Evolutionary conservation across 2,329 filamentous ascomycete genomes (phyloP).

Genomic region (Atkinsonella texensis): DNA sequence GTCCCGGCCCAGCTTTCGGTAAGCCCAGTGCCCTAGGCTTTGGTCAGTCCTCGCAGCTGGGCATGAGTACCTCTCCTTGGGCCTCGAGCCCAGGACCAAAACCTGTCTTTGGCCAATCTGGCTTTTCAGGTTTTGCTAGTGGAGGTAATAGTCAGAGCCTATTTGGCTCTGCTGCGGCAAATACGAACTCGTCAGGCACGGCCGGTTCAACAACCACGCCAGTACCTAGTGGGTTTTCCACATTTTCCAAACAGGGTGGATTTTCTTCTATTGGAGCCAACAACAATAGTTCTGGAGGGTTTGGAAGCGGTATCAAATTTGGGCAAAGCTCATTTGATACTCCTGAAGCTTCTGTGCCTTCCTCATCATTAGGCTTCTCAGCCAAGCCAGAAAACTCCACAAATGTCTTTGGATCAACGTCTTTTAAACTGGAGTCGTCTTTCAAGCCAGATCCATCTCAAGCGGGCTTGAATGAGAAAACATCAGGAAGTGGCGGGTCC

Average conservation of each 20-base stretch:
- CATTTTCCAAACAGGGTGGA: constrained; percentile 41
- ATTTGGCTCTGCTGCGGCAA: constrained; percentile 23
- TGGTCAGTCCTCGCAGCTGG: constrained; percentile 38
- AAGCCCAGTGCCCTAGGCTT: constrained; percentile 37
- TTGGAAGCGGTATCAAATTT: constrained; percentile 27
- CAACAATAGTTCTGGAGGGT: constrained; percentile 22
- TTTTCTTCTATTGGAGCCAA: constrained; percentile 37
- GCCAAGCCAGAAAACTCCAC: constrained; percentile 17
- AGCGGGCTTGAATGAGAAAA: constrained; percentile 45
- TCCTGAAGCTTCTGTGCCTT: constrained; percentile 9
- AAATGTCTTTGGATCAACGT: constrained; percentile 34
- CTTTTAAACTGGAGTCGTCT: constrained; percentile 56
- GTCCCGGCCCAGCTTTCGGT: constrained; percentile 37
- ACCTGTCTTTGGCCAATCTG: constrained; percentile 43
- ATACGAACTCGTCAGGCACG: not conserved
- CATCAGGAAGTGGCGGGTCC: constrained; percentile 27
- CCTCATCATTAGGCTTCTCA: constrained; percentile 16
- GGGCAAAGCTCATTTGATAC: constrained; percentile 21
- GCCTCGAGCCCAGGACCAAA: constrained; percentile 19
- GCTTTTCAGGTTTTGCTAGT: constrained; percentile 31
- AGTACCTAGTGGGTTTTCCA: constrained; percentile 36
- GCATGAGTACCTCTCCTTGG: constrained; percentile 43
- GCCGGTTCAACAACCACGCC: constrained; percentile 16
- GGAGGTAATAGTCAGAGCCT: constrained; percentile 21
- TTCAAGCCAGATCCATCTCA: constrained; percentile 53